phyloP scores from a whole-genome alignment of 805 yeast species.

The Hemisphaericaspora nanyangensis region DNA sequence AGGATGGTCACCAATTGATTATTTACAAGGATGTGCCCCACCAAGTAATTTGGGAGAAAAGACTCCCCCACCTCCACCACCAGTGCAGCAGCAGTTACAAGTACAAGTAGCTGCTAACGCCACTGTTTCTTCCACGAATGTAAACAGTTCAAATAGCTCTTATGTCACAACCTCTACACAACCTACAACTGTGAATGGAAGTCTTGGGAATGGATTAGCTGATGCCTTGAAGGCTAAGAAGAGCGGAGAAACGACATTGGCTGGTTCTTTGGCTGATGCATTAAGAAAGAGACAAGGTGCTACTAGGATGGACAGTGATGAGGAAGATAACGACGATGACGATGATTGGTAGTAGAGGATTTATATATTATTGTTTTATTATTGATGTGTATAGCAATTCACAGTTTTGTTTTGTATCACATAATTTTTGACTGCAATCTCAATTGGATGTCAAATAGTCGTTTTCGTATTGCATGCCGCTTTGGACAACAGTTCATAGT shows the following conservation, averaged over 20 bases:
- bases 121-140: constrained; percentile 12
- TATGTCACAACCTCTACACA: constrained; percentile 11
- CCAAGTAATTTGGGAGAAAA: constrained; percentile 33
- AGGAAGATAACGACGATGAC: constrained; percentile 64
- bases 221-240: constrained; percentile 64
- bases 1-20: constrained; percentile 99
- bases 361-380: constrained; percentile 11
- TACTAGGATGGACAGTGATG: constrained; percentile 65
- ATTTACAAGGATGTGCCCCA: constrained; percentile 59
- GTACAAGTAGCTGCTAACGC: constrained; percentile 11
- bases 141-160: constrained; percentile 10
- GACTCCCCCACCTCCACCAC: constrained; percentile 33
- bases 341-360: constrained; percentile 31
- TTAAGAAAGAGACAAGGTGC: constrained; percentile 68
- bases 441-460: too few relatives aligned
- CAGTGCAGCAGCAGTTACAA: constrained; percentile 13
- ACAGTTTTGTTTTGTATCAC: not conserved
- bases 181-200: constrained; percentile 13
- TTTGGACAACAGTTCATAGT: not conserved
- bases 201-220: constrained; percentile 56
- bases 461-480: too few relatives aligned
- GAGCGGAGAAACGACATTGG: constrained; percentile 57
- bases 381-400: not conserved
- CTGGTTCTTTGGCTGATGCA: constrained; percentile 88
- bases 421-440: too few relatives aligned